These are phyloP conservation scores for Jacaranda copaia DNA, from an alignment of 257 asterid genomes.

Conservation along the genomic window DNA sequence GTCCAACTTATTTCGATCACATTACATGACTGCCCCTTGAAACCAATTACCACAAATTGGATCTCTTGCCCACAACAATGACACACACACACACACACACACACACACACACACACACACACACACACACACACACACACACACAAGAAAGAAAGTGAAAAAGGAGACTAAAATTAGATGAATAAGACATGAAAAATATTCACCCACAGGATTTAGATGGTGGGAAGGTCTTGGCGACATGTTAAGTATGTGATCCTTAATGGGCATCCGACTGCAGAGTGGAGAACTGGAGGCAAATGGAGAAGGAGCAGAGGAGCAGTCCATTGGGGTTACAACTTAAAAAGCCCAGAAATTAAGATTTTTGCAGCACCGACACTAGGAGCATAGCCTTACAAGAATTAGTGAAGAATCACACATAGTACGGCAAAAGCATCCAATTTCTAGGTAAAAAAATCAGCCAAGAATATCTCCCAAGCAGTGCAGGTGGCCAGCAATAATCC, in stretches of 20 bases:
- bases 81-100: neutral
- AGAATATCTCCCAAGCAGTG: neutral
- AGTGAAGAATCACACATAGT: conserved; percentile 6
- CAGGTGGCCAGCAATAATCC: conserved; percentile 25
- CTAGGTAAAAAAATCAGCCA: conserved; percentile 20
- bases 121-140: neutral
- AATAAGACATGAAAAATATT: neutral
- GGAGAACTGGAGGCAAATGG: conserved; percentile 33
- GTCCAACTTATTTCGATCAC: conserved; percentile 10
- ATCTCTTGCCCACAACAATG: conserved; percentile 9
- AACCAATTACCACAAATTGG: neutral
- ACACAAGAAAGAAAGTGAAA: neutral
- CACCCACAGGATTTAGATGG: conserved; percentile 42
- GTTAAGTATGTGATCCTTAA: conserved; percentile 43
- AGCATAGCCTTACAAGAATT: neutral
- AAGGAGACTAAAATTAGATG: neutral
- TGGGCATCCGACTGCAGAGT: conserved; percentile 31
- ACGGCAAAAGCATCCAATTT: conserved; percentile 25
- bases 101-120: neutral
- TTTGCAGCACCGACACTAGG: conserved; percentile 46
- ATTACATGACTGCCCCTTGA: neutral
- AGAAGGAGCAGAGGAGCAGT: conserved; percentile 39
- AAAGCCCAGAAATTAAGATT: conserved; percentile 20
- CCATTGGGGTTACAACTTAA: conserved; percentile 29
- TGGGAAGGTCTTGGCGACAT: conserved; percentile 42